Percentiles rank a stretch among this genome's conserved stretches.
These are phyloP conservation scores for Thermoascus crustaceus DNA, from an alignment of 2,329 filamentous ascomycete species.

Conservation along the genomic window DNA sequence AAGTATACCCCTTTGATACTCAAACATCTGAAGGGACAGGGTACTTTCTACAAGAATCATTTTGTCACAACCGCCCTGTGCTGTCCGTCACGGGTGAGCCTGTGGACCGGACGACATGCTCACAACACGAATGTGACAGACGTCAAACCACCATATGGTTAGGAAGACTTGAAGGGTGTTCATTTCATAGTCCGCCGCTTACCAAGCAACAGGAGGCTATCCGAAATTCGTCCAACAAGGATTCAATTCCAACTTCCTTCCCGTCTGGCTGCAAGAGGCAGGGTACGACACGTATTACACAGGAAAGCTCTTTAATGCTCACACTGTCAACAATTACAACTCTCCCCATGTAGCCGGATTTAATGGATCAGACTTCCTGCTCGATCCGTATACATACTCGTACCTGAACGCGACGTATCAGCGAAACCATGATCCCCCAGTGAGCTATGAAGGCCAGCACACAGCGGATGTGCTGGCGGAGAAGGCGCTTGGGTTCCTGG, in stretches of 20 bases:
- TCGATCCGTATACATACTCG: constrained; percentile 50
- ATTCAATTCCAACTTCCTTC: constrained; percentile 44
- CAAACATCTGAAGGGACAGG: constrained; percentile 50
- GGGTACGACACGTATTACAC: constrained; percentile 49
- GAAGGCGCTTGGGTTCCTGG: constrained; percentile 53
- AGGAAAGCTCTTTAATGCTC: constrained; percentile 49
- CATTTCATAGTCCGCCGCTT: not conserved
- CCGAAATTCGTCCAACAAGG: constrained; percentile 46
- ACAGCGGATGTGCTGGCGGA: constrained; percentile 52
- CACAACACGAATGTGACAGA: constrained; percentile 66
- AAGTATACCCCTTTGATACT: constrained; percentile 52
- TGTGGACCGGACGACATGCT: constrained; percentile 58
- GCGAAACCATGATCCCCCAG: constrained; percentile 49
- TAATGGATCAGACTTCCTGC: constrained; percentile 36
- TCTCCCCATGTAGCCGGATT: constrained; percentile 29
- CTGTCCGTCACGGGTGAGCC: constrained; percentile 57
- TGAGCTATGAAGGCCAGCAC: constrained; percentile 49
- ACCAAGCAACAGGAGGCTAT: constrained; percentile 27
- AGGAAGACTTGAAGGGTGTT: constrained; percentile 3
- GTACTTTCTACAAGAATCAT: constrained; percentile 54
- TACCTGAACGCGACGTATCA: constrained; percentile 60
- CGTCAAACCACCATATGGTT: constrained; percentile 46
- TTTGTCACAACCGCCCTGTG: constrained; percentile 61
- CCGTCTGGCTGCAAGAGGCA: constrained; percentile 44
- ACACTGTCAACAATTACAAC: constrained; percentile 44